These are phyloP conservation scores for Ophioceras dolichostomum DNA, from an alignment of 2,329 filamentous ascomycete species.

Conservation along the genomic window DNA sequence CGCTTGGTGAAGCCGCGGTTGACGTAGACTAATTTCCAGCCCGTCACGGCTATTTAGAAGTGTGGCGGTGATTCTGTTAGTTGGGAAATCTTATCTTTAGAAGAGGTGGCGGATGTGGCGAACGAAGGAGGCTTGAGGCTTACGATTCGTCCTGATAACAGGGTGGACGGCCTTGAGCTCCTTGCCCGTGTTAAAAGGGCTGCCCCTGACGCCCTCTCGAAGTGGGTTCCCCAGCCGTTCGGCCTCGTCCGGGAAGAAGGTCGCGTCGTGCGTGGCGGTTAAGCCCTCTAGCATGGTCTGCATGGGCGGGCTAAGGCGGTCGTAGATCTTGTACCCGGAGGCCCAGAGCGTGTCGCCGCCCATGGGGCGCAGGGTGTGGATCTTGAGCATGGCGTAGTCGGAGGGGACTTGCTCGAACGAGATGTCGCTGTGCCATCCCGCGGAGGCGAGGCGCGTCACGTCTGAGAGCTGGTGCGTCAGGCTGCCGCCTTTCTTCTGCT, in stretches of 20 bases:
- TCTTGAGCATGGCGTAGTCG: slow-evolving; percentile 31
- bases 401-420: slow-evolving; percentile 32
- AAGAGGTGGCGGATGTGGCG: neutral
- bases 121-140: slow-evolving; percentile 4
- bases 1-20: slow-evolving; percentile 38
- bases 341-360: slow-evolving; percentile 33
- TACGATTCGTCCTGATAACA: slow-evolving; percentile 43
- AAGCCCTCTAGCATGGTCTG: slow-evolving; percentile 14
- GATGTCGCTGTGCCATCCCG: slow-evolving; percentile 35
- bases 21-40: slow-evolving; percentile 42
- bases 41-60: slow-evolving; percentile 35
- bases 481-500: slow-evolving; percentile 9
- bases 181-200: slow-evolving; percentile 42
- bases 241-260: slow-evolving; percentile 37
- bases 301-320: slow-evolving; percentile 17
- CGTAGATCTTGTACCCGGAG: slow-evolving; percentile 27
- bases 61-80: too few species aligned
- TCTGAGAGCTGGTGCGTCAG: slow-evolving; percentile 5
- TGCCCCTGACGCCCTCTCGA: slow-evolving; percentile 28
- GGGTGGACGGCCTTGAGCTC: slow-evolving; percentile 38
- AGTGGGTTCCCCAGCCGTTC: slow-evolving; percentile 26
- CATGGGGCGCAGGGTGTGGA: slow-evolving; percentile 25
- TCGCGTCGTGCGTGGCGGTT: slow-evolving; percentile 23
- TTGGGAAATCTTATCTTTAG: too few species aligned
- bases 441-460: slow-evolving; percentile 11